A percentile compares a stretch with the other conserved stretches of the same genome.
phyloP scores from a whole-genome alignment of 169 alveolate species.

The Plasmodium ovale region DNA sequence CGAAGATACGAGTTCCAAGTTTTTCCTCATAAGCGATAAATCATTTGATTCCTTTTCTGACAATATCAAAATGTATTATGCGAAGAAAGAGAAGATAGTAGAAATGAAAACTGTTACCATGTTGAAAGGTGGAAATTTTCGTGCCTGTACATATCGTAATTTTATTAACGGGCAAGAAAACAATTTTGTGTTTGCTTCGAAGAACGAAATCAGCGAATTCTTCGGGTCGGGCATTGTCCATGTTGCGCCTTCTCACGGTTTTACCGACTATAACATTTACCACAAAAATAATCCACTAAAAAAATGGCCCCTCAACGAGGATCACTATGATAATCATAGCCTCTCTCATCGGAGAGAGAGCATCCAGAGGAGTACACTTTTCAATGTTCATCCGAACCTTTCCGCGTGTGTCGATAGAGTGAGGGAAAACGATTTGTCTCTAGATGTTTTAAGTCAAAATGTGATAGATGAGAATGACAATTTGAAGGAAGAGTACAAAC shows the following conservation, averaged over 20 bases:
- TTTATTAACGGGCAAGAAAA: conserved; percentile 33
- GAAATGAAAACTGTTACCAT: conserved; percentile 24
- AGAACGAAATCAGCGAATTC: conserved; percentile 33
- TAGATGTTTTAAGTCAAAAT: conserved; percentile 37
- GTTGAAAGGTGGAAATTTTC: conserved; percentile 13
- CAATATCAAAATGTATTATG: conserved; percentile 21
- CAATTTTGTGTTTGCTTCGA: conserved; percentile 23
- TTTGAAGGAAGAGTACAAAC: conserved; percentile 48
- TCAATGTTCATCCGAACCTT: not conserved
- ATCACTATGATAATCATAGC: not conserved
- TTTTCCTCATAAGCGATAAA: conserved; percentile 56
- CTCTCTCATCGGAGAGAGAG: not conserved
- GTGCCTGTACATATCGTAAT: conserved; percentile 20
- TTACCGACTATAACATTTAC: conserved; percentile 43
- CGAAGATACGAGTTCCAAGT: not conserved
- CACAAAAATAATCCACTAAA: conserved; percentile 26
- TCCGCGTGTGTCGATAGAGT: not conserved
- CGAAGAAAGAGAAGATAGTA: not conserved
- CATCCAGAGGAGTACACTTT: not conserved
- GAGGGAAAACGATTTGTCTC: not conserved
- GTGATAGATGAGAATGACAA: conserved; percentile 69
- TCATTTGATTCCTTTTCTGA: conserved; percentile 33
- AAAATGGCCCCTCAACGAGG: conserved; percentile 11
- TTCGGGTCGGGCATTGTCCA: conserved; percentile 76
- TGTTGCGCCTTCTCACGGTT: conserved; percentile 71